A percentile compares a stretch with the other conserved stretches of the same genome.
phyloP scores from a whole-genome alignment of 169 alveolate species.

The Prorocentrum cordatum region DNA sequence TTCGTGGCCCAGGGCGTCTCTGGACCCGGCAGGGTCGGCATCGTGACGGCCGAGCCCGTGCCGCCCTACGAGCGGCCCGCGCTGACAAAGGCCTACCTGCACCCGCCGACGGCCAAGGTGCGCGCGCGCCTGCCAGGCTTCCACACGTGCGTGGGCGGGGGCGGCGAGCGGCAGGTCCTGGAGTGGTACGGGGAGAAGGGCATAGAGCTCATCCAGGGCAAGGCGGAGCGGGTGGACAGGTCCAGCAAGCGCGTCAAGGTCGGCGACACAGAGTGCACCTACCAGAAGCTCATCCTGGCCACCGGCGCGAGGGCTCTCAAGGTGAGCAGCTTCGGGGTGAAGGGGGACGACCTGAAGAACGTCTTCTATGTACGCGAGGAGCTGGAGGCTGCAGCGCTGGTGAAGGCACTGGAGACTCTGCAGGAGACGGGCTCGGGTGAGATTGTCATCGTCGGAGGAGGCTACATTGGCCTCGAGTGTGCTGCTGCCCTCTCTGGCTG shows the following conservation, averaged over 20 bases:
- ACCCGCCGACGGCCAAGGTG: conserved; percentile 66
- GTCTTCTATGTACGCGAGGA: conserved; percentile 35
- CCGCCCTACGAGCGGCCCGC: conserved; percentile 67
- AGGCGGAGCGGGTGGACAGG: no score
- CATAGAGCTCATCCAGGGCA: neutral
- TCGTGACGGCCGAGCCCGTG: conserved; percentile 48
- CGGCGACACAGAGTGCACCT: neutral
- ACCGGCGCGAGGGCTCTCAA: neutral
- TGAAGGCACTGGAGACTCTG: neutral
- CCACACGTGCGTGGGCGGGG: conserved; percentile 53
- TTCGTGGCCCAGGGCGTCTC: neutral
- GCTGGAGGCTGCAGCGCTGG: conserved; percentile 19
- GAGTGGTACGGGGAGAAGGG: conserved; percentile 54
- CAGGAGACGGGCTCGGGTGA: neutral
- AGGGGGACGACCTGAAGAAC: conserved; percentile 25
- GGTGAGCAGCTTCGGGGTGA: neutral
- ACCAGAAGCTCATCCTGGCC: conserved; percentile 20
- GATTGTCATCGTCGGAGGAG: conserved; percentile 4
- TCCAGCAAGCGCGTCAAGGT: neutral
- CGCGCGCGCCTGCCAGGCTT: conserved; percentile 58
- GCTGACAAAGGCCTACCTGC: conserved; percentile 57
- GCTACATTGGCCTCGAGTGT: conserved; percentile 47
- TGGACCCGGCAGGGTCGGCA: neutral
- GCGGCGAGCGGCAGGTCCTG: conserved; percentile 35
- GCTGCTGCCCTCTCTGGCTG: conserved; percentile 46